phyloP scores from a whole-genome alignment of 1,284 basidiomycete genomes.

The Fomitopsis betulina region DNA sequence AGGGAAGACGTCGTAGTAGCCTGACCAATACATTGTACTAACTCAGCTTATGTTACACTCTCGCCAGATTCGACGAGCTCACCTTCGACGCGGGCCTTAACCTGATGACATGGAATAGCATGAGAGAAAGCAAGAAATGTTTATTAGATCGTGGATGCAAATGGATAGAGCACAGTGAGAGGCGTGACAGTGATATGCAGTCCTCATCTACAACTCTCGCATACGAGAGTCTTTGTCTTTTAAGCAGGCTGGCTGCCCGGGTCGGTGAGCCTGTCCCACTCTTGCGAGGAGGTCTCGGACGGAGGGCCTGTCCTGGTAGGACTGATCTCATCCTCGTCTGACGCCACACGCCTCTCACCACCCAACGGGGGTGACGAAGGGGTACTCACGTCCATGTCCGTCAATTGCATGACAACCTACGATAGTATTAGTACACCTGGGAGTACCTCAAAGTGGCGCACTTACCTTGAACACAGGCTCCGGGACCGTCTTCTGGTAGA shows the following conservation, averaged over 20 bases:
- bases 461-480: conserved; percentile 78
- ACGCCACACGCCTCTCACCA: conserved; percentile 27
- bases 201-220: conserved; percentile 18
- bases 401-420: conserved; percentile 84
- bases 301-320: conserved; percentile 61
- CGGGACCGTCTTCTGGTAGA: conserved; percentile 92
- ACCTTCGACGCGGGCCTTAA: conserved; percentile 70
- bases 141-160: conserved; percentile 58
- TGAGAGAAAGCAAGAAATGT: conserved; percentile 34
- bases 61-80: conserved; percentile 36
- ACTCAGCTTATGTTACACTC: conserved; percentile 20
- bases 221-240: conserved; percentile 7
- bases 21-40: conserved; percentile 33
- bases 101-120: conserved; percentile 39
- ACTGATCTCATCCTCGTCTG: conserved; percentile 50
- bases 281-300: conserved; percentile 79
- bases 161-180: conserved; percentile 9
- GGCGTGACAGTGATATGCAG: conserved; percentile 10
- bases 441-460: not conserved
- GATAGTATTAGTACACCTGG: conserved; percentile 6
- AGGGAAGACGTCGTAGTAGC: conserved; percentile 73
- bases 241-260: conserved; percentile 49
- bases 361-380: conserved; percentile 38
- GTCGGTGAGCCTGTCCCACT: conserved; percentile 81
- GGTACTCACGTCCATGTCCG: conserved; percentile 83